phyloP scores from a whole-genome alignment of 2,329 filamentous ascomycete species.

The Phoma sp. region DNA sequence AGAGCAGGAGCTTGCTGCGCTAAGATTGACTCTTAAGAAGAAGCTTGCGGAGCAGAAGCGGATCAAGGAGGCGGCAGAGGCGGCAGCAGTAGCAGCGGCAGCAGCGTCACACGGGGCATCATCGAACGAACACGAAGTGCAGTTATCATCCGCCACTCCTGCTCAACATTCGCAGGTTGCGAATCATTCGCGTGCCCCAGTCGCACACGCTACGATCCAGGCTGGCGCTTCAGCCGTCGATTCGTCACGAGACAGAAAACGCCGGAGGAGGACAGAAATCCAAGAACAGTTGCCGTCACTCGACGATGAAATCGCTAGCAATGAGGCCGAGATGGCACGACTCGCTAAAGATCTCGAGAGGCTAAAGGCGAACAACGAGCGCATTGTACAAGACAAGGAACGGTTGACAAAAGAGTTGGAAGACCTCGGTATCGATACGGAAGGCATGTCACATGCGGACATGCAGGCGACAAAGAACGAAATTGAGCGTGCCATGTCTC shows the following conservation, averaged over 20 bases:
- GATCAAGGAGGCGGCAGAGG: constrained; percentile 26
- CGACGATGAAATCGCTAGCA: constrained; percentile 53
- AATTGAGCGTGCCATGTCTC: constrained; percentile 38
- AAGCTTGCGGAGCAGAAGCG: constrained; percentile 34
- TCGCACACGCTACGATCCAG: background rate
- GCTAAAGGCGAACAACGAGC: constrained; percentile 47
- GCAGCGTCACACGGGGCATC: constrained; percentile 1
- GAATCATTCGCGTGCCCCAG: background rate
- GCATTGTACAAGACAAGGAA: constrained; percentile 50
- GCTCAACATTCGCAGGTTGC: background rate
- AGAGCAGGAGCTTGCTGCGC: constrained; percentile 58
- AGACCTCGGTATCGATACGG: constrained; percentile 55
- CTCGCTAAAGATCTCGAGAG: constrained; percentile 55
- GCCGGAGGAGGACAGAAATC: constrained; percentile 55
- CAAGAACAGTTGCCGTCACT: constrained; percentile 55
- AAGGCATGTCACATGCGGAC: constrained; percentile 54
- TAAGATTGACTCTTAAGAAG: constrained; percentile 35
- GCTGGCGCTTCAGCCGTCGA: background rate
- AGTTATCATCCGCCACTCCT: background rate
- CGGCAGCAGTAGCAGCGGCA: constrained; percentile 13
- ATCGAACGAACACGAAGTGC: background rate
- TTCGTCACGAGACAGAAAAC: constrained; percentile 18
- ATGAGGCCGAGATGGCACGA: constrained; percentile 48
- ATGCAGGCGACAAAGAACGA: constrained; percentile 52
- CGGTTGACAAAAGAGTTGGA: constrained; percentile 58